Percentiles rank a stretch among this genome's conserved stretches.
phyloP scores from a whole-genome alignment of 495 filamentous ascomycete species.

The Lindgomyces ingoldianus region DNA sequence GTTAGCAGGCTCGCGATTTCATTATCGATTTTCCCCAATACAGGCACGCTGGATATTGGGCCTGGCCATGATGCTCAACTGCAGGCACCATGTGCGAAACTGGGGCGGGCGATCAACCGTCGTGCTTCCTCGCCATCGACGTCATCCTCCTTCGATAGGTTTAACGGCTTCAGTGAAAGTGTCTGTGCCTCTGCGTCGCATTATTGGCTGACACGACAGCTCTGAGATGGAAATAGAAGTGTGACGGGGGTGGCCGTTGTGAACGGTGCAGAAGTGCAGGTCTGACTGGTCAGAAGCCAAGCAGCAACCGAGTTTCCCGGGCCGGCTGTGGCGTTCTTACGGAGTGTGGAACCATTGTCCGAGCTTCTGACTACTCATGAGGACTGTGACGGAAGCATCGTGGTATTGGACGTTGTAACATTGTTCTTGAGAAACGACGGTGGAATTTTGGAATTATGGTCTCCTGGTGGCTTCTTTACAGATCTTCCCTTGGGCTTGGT shows the following conservation, averaged over 20 bases:
- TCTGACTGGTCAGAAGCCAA: neutral
- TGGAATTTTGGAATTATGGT: neutral
- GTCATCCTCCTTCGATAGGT: neutral
- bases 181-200: neutral
- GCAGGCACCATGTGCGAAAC: neutral
- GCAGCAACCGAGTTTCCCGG: neutral
- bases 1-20: neutral
- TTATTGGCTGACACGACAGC: neutral
- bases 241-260: no score
- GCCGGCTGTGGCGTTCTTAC: neutral
- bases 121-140: neutral
- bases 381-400: neutral
- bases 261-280: neutral
- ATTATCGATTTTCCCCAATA: neutral
- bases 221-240: neutral
- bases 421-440: neutral
- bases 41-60: neutral
- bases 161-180: neutral
- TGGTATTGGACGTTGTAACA: neutral
- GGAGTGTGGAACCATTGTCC: neutral
- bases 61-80: neutral
- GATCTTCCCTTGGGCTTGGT: neutral
- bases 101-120: neutral
- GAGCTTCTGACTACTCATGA: neutral
- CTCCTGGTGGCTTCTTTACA: neutral